Base-by-base conservation (phyloP, 164 flowering plant species). In the Sextonia rubra region DNA sequence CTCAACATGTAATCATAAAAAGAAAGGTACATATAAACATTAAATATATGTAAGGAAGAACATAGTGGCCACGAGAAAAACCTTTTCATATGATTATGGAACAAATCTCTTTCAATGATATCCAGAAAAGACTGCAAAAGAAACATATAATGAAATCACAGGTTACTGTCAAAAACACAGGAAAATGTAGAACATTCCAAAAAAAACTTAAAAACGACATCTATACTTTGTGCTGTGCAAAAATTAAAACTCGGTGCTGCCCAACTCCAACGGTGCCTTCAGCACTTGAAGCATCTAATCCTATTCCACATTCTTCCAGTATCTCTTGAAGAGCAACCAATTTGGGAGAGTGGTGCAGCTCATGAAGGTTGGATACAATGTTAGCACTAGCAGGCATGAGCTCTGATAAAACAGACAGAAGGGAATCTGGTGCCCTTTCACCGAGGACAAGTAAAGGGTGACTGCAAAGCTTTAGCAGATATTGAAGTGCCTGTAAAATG, bases 271-370 rank as follows among this genome's bases (percentile, higher is more conserved):
- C 48, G 61, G 82, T 66, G 71, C 82, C 81, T 68, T 92, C 99
- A 66, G 94, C 87, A 82, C 79, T 80, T 60, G 92, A 83, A 37
- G 85, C 79, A 78, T 91, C 99, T 58, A 86, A 78, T 17, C 99
- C 99, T 66, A 96, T 91, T 60, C 99, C 99, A 86, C 99, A 96
- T 82, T 96, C 99, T 81, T 93, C 98, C 70, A 96, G 83, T 75
- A 96, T 93, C 86, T 96, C 98, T 76, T 89, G 86, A 70, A 96
- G 93, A 71, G 99, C 98, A 74, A 96, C 89, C 74, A 96, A 82
- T 77, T 96, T 96, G 11, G 99, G 99, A 80, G 98, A 93, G 76
- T 96, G 97, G 25, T 86, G 89, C 7, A 89, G 77, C 56, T 88
- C 89, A 84, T 88, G 98, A 79, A 96, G 95, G 67, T 91, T 89